Percentiles rank a stretch among this genome's conserved stretches.
Conservation (phyloP, 192 early-diverging fungal species). For the Podila verticillata region DNA sequence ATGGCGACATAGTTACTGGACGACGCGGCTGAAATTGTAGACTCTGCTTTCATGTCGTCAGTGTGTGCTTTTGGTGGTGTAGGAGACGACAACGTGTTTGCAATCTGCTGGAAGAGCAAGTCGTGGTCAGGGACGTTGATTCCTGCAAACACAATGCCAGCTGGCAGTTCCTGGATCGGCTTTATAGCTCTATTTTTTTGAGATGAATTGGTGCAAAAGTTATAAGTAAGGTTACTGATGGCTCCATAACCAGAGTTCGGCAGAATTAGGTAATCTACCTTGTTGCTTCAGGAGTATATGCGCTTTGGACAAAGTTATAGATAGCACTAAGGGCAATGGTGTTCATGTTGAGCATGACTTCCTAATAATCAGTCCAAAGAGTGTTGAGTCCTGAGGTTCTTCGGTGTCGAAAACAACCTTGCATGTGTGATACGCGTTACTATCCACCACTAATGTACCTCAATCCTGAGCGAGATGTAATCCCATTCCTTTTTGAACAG, state of each 20-base stretch:
- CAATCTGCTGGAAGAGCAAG: slow-evolving; percentile 73
- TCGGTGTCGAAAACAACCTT: background rate
- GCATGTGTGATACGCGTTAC: background rate
- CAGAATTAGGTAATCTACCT: background rate
- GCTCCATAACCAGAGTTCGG: background rate
- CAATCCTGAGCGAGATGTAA: slow-evolving; percentile 54
- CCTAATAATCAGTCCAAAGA: slow-evolving; percentile 26
- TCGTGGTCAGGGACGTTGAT: slow-evolving; percentile 84
- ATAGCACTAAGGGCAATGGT: slow-evolving; percentile 63
- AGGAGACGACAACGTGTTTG: slow-evolving; percentile 44
- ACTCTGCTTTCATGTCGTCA: background rate
- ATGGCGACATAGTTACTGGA: slow-evolving; percentile 63
- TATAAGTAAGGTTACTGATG: slow-evolving; percentile 19
- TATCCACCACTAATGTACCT: slow-evolving; percentile 33
- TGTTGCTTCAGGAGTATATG: slow-evolving; percentile 54
- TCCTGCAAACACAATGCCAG: slow-evolving; percentile 75
- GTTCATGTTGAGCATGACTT: slow-evolving; percentile 67
- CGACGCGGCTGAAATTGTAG: background rate
- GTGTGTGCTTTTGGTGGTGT: background rate
- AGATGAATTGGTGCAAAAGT: background rate
- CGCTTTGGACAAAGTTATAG: slow-evolving; percentile 66
- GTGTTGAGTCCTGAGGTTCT: background rate
- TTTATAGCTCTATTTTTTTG: slow-evolving; percentile 37
- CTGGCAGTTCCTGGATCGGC: slow-evolving; percentile 74
- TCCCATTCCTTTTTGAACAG: slow-evolving; percentile 67